phyloP scores from a whole-genome alignment of 306 rosid genomes.

The Medicago lupulina region DNA sequence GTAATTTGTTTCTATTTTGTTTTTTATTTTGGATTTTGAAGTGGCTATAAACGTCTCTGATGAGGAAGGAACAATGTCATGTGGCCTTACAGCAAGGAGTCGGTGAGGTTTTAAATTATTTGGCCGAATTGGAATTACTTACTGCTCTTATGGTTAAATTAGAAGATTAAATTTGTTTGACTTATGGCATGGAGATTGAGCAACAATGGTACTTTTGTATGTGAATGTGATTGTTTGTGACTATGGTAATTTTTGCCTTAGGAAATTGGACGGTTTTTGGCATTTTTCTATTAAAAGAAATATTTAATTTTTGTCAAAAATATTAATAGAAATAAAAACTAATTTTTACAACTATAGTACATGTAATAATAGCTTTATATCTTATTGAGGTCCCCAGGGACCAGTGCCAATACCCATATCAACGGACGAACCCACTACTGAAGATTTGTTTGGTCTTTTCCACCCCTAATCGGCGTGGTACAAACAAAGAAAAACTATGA shows the following conservation, averaged over 20 bases:
- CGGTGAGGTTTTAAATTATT: constrained; percentile 66
- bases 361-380: not conserved
- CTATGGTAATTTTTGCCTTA: not conserved
- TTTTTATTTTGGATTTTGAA: constrained; percentile 40
- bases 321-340: not conserved
- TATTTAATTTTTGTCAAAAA: not conserved
- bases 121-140: constrained; percentile 46
- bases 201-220: not conserved
- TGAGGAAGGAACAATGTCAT: constrained; percentile 70
- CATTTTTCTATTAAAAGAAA: too few species aligned
- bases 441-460: not conserved
- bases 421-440: not conserved
- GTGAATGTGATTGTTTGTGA: not conserved
- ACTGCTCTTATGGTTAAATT: constrained; percentile 7
- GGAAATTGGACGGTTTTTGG: not conserved
- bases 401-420: not conserved
- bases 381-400: not conserved
- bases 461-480: not conserved
- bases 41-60: constrained; percentile 52
- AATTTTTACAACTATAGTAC: not conserved
- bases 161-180: not conserved
- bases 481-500: not conserved
- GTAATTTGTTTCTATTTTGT: not conserved
- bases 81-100: constrained; percentile 69
- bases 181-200: not conserved